Evolutionary conservation across 1,284 basidiomycete species (phyloP).

Genomic region (Violaceomyces palustris): DNA sequence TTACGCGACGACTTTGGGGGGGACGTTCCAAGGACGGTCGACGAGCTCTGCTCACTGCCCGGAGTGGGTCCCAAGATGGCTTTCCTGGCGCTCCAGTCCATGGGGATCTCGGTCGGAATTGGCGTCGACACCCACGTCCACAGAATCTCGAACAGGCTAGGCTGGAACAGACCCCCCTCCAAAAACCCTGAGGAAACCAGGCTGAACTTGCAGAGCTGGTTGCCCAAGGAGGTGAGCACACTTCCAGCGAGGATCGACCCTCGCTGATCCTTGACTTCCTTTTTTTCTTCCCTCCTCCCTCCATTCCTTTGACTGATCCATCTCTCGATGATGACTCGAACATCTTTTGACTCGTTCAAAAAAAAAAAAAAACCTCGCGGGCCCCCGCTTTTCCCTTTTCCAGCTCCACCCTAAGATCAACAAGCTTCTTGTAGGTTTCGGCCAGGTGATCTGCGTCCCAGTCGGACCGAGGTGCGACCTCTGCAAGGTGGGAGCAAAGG

Average conservation of each 20-base stretch:
- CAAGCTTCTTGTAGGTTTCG: conserved; percentile 48
- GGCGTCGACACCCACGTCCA: conserved; percentile 96
- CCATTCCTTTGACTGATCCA: too few species aligned
- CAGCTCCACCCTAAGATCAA: conserved; percentile 41
- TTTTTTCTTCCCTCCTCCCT: too few species aligned
- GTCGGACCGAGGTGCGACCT: conserved; percentile 72
- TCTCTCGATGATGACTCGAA: too few species aligned
- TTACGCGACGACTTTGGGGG: conserved; percentile 27
- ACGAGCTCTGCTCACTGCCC: conserved; percentile 40
- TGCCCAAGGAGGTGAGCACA: conserved; percentile 32
- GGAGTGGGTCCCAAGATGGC: conserved; percentile 54
- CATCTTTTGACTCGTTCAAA: too few species aligned
- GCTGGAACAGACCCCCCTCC: conserved; percentile 90
- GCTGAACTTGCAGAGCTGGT: conserved; percentile 44
- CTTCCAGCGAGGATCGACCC: too few species aligned
- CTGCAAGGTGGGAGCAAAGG: conserved; percentile 24
- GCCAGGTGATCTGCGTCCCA: conserved; percentile 78
- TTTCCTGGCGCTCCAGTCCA: conserved; percentile 64
- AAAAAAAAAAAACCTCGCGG: too few species aligned
- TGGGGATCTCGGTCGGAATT: conserved; percentile 89
- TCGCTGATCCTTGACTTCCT: too few species aligned
- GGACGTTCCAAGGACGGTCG: conserved; percentile 40
- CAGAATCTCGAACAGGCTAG: conserved; percentile 82
- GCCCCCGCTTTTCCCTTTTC: too few species aligned
- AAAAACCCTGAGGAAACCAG: conserved; percentile 78